phyloP scores from a whole-genome alignment of 257 asterid species.

The Penstemon newberryi region DNA sequence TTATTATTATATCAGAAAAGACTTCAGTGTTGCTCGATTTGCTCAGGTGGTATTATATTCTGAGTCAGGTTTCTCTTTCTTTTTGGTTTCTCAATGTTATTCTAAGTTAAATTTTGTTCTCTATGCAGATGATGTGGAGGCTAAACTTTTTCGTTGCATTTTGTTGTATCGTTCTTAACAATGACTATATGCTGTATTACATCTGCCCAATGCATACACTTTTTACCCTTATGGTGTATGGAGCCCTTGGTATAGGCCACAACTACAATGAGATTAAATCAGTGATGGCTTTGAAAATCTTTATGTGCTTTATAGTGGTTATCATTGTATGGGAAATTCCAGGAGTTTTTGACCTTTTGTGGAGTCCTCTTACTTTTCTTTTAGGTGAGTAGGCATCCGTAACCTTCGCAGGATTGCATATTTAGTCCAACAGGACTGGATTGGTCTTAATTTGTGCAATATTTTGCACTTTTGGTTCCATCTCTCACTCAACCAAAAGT shows the following conservation, averaged over 20 bases:
- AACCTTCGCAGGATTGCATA: background rate
- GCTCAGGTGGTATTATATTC: constrained; percentile 65
- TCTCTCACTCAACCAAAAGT: too few relatives aligned
- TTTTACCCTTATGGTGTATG: constrained; percentile 94
- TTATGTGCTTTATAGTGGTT: constrained; percentile 78
- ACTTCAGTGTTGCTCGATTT: constrained; percentile 89
- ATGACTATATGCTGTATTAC: constrained; percentile 89
- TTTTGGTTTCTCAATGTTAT: constrained; percentile 10
- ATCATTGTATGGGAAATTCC: constrained; percentile 95
- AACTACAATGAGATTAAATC: constrained; percentile 83
- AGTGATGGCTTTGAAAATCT: constrained; percentile 72
- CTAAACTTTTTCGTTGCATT: constrained; percentile 92
- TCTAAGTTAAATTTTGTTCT: constrained; percentile 31
- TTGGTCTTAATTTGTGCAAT: too few relatives aligned
- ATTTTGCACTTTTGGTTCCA: too few relatives aligned
- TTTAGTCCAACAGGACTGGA: too few relatives aligned
- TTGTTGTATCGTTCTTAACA: constrained; percentile 84
- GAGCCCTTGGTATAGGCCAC: constrained; percentile 96
- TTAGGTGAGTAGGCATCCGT: constrained; percentile 55
- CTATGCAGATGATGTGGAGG: constrained; percentile 99
- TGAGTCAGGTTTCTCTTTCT: background rate
- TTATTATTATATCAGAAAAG: constrained; percentile 88
- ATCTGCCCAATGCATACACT: constrained; percentile 99
- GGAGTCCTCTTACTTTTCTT: constrained; percentile 77
- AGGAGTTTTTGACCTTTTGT: constrained; percentile 78